Percentiles rank a stretch among this genome's conserved stretches.
phyloP scores from a whole-genome alignment of 352 stramenopile genomes.

The Phytophthora gonapodyides region DNA sequence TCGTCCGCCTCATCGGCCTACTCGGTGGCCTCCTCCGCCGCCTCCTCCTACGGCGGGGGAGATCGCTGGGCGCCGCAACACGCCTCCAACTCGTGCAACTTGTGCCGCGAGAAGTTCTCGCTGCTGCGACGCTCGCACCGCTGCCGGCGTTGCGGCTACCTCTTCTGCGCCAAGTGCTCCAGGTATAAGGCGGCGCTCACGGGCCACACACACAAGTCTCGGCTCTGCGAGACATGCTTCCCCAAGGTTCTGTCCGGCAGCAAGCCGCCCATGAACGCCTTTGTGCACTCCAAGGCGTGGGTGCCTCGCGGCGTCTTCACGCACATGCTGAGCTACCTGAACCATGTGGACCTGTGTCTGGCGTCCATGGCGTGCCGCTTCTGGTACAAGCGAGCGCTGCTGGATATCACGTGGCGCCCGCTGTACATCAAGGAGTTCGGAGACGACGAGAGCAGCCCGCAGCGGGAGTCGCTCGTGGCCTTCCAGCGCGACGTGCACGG shows the following conservation, averaged over 20 bases:
- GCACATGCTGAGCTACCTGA: slow-evolving; percentile 87
- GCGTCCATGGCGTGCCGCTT: slow-evolving; percentile 87
- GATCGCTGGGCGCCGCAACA: slow-evolving; percentile 77
- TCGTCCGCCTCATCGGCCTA: slow-evolving; percentile 45
- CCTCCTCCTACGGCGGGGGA: slow-evolving; percentile 39
- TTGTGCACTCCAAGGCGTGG: slow-evolving; percentile 88
- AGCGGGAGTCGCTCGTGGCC: slow-evolving; percentile 82
- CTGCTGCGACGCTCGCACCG: slow-evolving; percentile 81
- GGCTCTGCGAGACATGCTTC: slow-evolving; percentile 85
- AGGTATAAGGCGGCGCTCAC: slow-evolving; percentile 74
- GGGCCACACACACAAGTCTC: slow-evolving; percentile 85
- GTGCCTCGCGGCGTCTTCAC: slow-evolving; percentile 85
- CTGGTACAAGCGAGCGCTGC: slow-evolving; percentile 84
- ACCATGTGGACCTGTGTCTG: slow-evolving; percentile 85
- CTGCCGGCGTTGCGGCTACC: slow-evolving; percentile 76
- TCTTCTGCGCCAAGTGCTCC: slow-evolving; percentile 87
- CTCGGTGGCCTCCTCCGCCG: slow-evolving; percentile 32
- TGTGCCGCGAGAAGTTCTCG: slow-evolving; percentile 84
- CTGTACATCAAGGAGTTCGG: slow-evolving; percentile 87
- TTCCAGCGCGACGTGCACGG: slow-evolving; percentile 88
- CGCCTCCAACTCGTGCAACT: slow-evolving; percentile 72
- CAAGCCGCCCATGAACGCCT: slow-evolving; percentile 79
- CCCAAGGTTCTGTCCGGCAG: slow-evolving; percentile 80
- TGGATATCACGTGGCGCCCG: slow-evolving; percentile 86
- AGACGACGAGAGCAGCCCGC: slow-evolving; percentile 77